These are phyloP conservation scores for Linum lewisii DNA, from an alignment of 345 rosid species.

Conservation along the genomic window DNA sequence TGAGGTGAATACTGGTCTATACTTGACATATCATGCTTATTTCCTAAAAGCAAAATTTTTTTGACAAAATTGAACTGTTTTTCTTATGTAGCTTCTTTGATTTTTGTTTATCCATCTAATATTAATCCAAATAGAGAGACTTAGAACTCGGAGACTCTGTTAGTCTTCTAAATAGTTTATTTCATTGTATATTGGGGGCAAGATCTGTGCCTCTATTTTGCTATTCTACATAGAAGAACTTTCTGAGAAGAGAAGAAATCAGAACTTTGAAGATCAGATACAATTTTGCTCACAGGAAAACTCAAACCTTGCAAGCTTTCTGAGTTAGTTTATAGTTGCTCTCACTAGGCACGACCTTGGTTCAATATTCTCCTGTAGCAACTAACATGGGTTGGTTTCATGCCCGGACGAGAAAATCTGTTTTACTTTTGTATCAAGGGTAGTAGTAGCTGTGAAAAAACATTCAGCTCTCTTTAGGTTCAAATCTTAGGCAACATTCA, in stretches of 20 bases:
- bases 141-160: neutral
- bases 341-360: too few species aligned
- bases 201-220: neutral
- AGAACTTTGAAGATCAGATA: neutral
- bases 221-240: neutral
- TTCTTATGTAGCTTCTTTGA: neutral
- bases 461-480: too few species aligned
- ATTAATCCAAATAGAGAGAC: too few species aligned
- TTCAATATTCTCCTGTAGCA: too few species aligned
- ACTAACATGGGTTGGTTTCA: too few species aligned
- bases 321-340: too few species aligned
- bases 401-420: too few species aligned
- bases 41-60: neutral
- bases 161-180: neutral
- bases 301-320: neutral
- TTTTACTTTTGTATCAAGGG: too few species aligned
- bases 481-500: too few species aligned
- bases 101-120: neutral
- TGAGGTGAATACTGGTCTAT: constrained; percentile 73
- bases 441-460: too few species aligned
- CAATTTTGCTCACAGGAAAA: neutral
- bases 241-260: neutral
- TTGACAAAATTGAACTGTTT: neutral
- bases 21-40: constrained; percentile 1
- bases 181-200: neutral